Base-by-base conservation (phyloP, 305 asterid genomes). In the Solanum hybrid region DNA sequence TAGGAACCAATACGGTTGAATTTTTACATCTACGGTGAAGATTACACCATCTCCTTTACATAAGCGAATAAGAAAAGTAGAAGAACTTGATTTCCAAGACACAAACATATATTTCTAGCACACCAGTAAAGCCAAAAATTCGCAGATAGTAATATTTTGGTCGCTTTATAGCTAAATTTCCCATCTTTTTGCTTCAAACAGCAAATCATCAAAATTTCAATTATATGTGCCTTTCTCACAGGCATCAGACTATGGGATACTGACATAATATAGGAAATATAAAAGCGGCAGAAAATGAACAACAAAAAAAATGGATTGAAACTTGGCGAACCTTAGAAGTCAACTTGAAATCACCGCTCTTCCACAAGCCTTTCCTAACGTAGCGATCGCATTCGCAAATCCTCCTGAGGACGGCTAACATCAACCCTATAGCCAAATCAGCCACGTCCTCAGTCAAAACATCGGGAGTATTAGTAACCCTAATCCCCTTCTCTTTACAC, bases 371-470 rank as follows among this genome's bases (percentile, higher is more conserved):
- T 12, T 88, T 90, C 93, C 98, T 92, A 92, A 95, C 97, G 89
- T 88, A 92, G 65, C 89, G 93, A 88, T 96, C 95, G 34, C 95
- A 89, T 90, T 73, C 94, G 13, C 94, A 93, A 82, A 93, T 93
- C 91, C 94, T 94, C 92, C 96, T 91, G 88, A 93, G 88, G 31
- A 94, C 94, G 76, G 96, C 95, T 81, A 95, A 89, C 94, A 93
- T 94, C 92, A 95, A 87, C 65, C 94, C 96, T 24, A 95, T 92
- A 26, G 96, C 97, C 93, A 94, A 57, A 88, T 95, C 96, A 77
- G 97, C 98, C 89, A 94, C 95, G 87, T 95, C 97, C 81, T 94
- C 96, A 5, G 96, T 95, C 92, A 95, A 91, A 92, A 95, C 98
- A 76, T 95, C 98, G 37, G 97, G 98, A 1, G 97, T 95, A 92